Base-by-base conservation (phyloP, 345 rosid species). In the Moricandia moricandioides region DNA sequence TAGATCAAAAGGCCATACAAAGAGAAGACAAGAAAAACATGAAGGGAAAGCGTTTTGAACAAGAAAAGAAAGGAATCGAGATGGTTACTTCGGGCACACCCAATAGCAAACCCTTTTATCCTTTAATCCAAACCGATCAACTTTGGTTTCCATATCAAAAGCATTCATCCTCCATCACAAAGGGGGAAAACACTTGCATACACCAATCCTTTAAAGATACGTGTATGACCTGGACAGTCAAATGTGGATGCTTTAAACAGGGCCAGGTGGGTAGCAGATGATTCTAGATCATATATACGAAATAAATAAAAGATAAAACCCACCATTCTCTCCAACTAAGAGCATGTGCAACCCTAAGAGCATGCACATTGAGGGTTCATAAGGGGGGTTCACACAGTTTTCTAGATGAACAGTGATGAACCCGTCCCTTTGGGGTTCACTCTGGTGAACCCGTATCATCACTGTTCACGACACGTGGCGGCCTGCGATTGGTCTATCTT, bases 71-170 rank as follows among this genome's bases (percentile, higher is more conserved):
- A 45, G 72, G 66, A 66, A 66, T 17, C 45, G 47, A 74, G 26
- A 29, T 40, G 72, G 24, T 74, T 74, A 47, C 78, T 66, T 74
- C 51, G 3, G 66, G 45, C 59, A 43, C 51, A 74, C 72, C 18
- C 72, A 34, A 30, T 55, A 4, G 12, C 60, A 57, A 65, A 45
- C 35, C 18, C 47, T 74, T 65, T 66, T 72, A 49, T 24, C 14
- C 16, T 40, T 66, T 57, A 40, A 30, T 8, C 47, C 34, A 43
- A 51, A 65, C 49, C 3, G 64, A 43, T 56, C 14, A 74, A 74
- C 66, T 74, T 24, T 66, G 37, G 37, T 56, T 65, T 31, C 43
- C 55, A n/a, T 27, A 55, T 35, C 17, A 57, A 56, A 74, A 65
- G 43, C 35, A 30, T 34, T n/a, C 26, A 30, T 18, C 14, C 58